Percentiles rank a stretch among this genome's conserved stretches.
phyloP scores from a whole-genome alignment of 352 stramenopile genomes.

The Globisporangium middletonii region DNA sequence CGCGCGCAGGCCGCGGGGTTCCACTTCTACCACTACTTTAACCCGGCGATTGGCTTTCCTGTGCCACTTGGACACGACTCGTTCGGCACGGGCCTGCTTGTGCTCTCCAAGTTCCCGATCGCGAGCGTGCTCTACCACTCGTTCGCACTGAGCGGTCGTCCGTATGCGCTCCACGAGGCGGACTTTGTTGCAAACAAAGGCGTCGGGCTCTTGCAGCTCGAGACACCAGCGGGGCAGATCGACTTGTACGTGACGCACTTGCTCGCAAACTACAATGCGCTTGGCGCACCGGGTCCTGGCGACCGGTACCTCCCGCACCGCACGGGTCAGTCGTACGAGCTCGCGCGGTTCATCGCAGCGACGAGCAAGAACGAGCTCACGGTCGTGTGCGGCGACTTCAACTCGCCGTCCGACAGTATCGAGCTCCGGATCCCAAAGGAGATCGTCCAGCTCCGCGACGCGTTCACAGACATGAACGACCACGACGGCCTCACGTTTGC shows the following conservation, averaged over 20 bases:
- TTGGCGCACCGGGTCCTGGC: constrained; percentile 53
- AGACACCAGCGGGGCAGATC: constrained; percentile 47
- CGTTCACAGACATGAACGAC: constrained; percentile 65
- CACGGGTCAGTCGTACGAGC: constrained; percentile 63
- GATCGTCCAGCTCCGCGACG: constrained; percentile 49
- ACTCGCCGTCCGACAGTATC: constrained; percentile 71
- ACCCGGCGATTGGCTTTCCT: constrained; percentile 69
- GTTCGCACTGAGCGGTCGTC: constrained; percentile 68
- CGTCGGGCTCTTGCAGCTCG: constrained; percentile 55
- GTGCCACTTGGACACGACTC: constrained; percentile 61
- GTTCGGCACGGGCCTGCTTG: constrained; percentile 72
- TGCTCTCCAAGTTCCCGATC: constrained; percentile 70
- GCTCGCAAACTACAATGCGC: constrained; percentile 75
- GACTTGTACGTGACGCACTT: constrained; percentile 79
- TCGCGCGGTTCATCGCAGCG: constrained; percentile 59
- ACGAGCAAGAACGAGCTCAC: constrained; percentile 49
- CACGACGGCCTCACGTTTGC: constrained; percentile 67
- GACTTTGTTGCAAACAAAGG: constrained; percentile 83
- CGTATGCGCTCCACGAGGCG: constrained; percentile 72
- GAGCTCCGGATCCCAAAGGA: constrained; percentile 53
- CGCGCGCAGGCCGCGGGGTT: constrained; percentile 52
- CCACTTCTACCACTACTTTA: constrained; percentile 83
- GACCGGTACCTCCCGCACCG: constrained; percentile 68
- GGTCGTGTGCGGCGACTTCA: constrained; percentile 76
- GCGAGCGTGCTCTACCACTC: constrained; percentile 59